Evolutionary conservation across 139 green algal genomes (phyloP).

Genomic region (Chlamydomonas sphaeroides): DNA sequence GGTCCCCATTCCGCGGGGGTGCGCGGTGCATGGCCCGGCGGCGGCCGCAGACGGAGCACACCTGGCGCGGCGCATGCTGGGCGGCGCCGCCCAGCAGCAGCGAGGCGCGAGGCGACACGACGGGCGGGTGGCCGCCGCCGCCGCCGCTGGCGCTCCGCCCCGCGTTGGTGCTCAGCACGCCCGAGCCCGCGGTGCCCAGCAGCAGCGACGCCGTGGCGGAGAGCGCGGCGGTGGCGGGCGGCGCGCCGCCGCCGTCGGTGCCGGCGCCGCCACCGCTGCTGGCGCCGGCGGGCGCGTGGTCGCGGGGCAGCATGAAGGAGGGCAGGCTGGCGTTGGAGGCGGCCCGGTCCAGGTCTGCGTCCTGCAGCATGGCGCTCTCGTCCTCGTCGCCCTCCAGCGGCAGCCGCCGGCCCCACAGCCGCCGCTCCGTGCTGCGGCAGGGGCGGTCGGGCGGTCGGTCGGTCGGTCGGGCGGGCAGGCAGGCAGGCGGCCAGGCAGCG

Average conservation of each 20-base stretch:
- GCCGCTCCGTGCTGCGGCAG: conserved; percentile 25
- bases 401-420: conserved; percentile 9
- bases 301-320: conserved; percentile 22
- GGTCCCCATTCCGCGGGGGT: too few species aligned
- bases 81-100: too few species aligned
- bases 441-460: too few species aligned
- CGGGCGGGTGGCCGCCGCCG: too few species aligned
- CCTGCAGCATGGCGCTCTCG: conserved; percentile 4
- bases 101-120: too few species aligned
- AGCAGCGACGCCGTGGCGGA: background rate
- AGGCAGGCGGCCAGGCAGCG: too few species aligned
- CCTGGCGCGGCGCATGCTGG: too few species aligned
- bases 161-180: too few species aligned
- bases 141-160: too few species aligned
- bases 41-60: too few species aligned
- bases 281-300: background rate
- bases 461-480: too few species aligned
- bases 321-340: conserved; percentile 11
- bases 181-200: background rate
- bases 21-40: too few species aligned
- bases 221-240: background rate
- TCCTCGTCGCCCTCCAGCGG: conserved; percentile 29
- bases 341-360: conserved; percentile 16
- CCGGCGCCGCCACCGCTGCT: background rate
- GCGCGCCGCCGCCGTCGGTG: background rate